Conservation (phyloP, 768 basidiomycete genomes). For the Boletus rex-veris region DNA sequence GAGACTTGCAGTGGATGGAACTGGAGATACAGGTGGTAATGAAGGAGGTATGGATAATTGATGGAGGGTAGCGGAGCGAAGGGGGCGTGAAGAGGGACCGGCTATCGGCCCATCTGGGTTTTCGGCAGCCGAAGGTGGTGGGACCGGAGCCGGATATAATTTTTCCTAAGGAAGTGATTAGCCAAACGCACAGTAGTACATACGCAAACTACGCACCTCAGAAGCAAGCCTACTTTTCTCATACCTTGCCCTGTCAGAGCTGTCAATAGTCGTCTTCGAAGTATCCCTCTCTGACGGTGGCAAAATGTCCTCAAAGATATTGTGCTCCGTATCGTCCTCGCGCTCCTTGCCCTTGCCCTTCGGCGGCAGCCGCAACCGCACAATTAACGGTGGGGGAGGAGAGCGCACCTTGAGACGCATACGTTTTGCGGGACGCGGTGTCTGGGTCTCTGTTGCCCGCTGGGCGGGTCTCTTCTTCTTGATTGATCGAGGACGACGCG, state of each 20-base stretch:
- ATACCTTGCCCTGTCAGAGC: constrained; percentile 64
- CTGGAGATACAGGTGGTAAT: constrained; percentile 33
- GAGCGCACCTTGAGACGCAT: constrained; percentile 43
- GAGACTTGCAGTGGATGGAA: constrained; percentile 35
- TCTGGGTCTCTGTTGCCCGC: constrained; percentile 19
- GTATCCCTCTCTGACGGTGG: constrained; percentile 66
- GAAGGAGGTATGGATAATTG: constrained; percentile 31
- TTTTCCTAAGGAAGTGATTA: constrained; percentile 40
- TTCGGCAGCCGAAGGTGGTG: constrained; percentile 31
- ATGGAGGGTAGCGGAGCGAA: constrained; percentile 55
- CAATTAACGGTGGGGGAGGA: constrained; percentile 35
- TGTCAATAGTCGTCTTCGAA: constrained; percentile 58
- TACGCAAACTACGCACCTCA: constrained; percentile 52
- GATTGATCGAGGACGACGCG: constrained; percentile 11
- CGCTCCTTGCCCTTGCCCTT: constrained; percentile 67
- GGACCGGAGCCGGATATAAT: constrained; percentile 42
- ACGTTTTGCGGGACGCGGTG: constrained; percentile 41
- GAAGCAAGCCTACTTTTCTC: constrained; percentile 67
- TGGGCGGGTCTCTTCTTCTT: constrained; percentile 32
- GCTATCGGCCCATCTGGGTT: constrained; percentile 40
- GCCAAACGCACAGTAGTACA: background rate
- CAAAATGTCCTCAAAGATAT: constrained; percentile 85
- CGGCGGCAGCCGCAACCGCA: constrained; percentile 55
- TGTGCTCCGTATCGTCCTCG: constrained; percentile 57
- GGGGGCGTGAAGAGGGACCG: constrained; percentile 57